Base-by-base conservation (phyloP, 768 basidiomycete genomes). In the Suillus plorans region DNA sequence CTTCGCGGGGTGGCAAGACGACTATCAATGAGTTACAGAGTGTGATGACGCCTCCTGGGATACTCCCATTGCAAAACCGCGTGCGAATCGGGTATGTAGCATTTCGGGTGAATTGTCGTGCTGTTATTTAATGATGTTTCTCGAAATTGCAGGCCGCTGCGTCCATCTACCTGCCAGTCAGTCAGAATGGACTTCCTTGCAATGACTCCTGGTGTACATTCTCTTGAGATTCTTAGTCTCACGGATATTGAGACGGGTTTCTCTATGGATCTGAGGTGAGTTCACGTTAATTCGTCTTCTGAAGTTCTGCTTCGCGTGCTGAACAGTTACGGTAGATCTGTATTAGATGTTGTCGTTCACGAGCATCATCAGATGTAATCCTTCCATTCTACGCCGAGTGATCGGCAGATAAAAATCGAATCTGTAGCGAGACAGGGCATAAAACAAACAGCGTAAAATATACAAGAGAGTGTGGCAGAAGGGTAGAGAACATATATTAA, bases 171-270 rank as follows among this genome's bases (percentile, higher is more conserved):
- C 1, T 93, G 92, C 72, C 93, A 95, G 73, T 92, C 91, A 22
- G 91, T 95, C 31, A 81, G 91, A 47, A 93, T 95, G 89, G 85
- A 89, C 65, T 94, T 95, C 70, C 77, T 95, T 55, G 92, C 94
- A 3, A 78, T 95, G 57, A 82, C 85, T 9, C 88, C 92, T 22
- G 94, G 94, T 4, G 86, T 94, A 2, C 92, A 95, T 71, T 81
- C 88, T 3, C 83, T 95, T 60, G 87, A 91, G 66, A 81, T 84
- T 6, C 77, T 95, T 60, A 87, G 86, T 1, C 77, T 95, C 60
- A 89, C 87, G 1, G 94, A 95, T 68, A 78, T 90, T 5, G 91
- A 91, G 69, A 86, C 88, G 7, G 88, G 88, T 1, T 87, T 85
- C 72, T 81, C 86, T 0, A 86, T 90, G 74, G 91, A 92, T 69